Evolutionary conservation across 352 stramenopile species (phyloP), one percentile per base, ranked within the genome.

Genomic region (Blastocystis sp.): DNA sequence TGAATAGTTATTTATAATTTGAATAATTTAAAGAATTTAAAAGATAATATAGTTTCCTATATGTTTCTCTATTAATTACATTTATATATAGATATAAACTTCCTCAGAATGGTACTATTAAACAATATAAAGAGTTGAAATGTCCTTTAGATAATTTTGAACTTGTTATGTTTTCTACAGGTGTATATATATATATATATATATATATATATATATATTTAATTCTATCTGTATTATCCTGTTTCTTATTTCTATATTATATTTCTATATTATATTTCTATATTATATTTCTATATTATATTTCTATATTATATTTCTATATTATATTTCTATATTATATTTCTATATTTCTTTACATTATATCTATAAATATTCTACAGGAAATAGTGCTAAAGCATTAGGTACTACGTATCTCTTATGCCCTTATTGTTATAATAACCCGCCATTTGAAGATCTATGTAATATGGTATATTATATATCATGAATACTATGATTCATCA

Each of bases 91-190:
- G 43, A 9, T 58, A 64, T 21, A 37, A 47, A 2, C 16, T 71
- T 4, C 68, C 65, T 10, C 54, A 67, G 16, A 64, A 71, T 24
- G 66, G 66, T 0, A 72, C 67, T 3, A 69, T 73, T 46, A 72
- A 73, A 33, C 37, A 70, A 0, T 70, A 71, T 33, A 72, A 72
- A 66, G 68, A 75, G 58, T 58, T 75, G 5, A 70, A 70, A 4
- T 77, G 70, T 58, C 73, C 72, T 13, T 36, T 77, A 0, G 73
- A 78, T 56, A 65, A 74, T 4, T 78, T 78, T 41, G 68, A 78
- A 42, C 58, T 78, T 9, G 58, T 78, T 21, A 35, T 78, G 1
- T 77, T 74, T 33, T 77, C 72, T 6, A 55, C n/a, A n/a, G n/a
- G n/a, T n/a, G n/a, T n/a, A n/a, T n/a, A n/a, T n/a, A n/a, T n/a